Evolutionary conservation across 495 filamentous ascomycete genomes (phyloP), one percentile per base, ranked within the genome.

Genomic region (Pseudevernia furfuracea): DNA sequence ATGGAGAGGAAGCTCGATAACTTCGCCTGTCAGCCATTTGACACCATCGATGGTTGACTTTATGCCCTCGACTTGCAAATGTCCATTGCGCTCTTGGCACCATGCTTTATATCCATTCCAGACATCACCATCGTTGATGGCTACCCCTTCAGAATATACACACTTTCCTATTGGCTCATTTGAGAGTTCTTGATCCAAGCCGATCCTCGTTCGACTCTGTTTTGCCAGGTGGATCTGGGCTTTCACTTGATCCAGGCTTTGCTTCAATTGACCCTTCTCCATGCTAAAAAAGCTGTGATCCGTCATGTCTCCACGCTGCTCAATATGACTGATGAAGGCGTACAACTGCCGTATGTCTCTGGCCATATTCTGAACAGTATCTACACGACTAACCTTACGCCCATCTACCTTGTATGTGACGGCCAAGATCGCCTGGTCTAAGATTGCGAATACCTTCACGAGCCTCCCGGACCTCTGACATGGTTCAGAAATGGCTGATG

Each of bases 381-480:
- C 74, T n/a, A 55, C 55, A 14, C 60, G 38, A 19, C 66, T 70
- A 48, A 75, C 71, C 49, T 74, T 75, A 55, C 74, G 68, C 4
- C 70, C 69, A 39, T 75, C 71, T 46, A 75, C 59, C 61, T 75
- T 74, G 70, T 73, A 76, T 21, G 74, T 69, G 11, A 72, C 59
- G 32, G 74, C 74, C 11, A 75, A 68, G 5, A 32, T 60, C 23
- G 49, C 32, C 25, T 66, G 62, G 34, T 70, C 60, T 11, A 75
- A 66, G n/a, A 57, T 32, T 10, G 74, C 74, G 3, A 59, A 53
- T 49, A 67, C 38, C 36, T 61, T 60, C 6, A 67, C 71, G 28
- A 76, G 62, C 17, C 73, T 60, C 14, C 74, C 73, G 71, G 61
- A 21, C 64, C 58, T 36, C 55, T 63, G 44, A 67, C 41, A 17